A percentile compares a stretch with the other conserved stretches of the same genome.
Evolutionary conservation across 2,329 filamentous ascomycete genomes (phyloP).

Genomic region (Hirsutella minnesotensis): DNA sequence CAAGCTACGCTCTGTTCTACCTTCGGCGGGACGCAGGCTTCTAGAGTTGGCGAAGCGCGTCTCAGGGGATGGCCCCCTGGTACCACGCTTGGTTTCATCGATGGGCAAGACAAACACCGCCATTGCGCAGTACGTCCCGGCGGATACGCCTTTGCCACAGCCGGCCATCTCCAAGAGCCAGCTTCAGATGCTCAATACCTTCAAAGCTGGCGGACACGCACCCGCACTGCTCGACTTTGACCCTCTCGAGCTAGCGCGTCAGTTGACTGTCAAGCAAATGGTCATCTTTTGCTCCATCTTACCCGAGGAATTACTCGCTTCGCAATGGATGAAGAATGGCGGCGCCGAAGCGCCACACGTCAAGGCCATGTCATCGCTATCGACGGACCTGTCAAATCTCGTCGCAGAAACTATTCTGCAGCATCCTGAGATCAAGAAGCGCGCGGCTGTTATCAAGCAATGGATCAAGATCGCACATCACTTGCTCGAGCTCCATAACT

Average conservation of each 20-base stretch:
- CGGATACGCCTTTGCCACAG: slow-evolving; percentile 59
- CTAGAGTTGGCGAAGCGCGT: slow-evolving; percentile 72
- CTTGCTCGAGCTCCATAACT: slow-evolving; percentile 85
- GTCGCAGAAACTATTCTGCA: slow-evolving; percentile 88
- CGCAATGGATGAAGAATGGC: slow-evolving; percentile 87
- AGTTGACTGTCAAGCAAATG: slow-evolving; percentile 88
- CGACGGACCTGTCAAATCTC: slow-evolving; percentile 83
- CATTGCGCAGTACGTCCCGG: slow-evolving; percentile 55
- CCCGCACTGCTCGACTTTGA: slow-evolving; percentile 85
- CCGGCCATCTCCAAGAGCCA: slow-evolving; percentile 67
- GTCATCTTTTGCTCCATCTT: slow-evolving; percentile 83
- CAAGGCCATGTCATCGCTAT: slow-evolving; percentile 83
- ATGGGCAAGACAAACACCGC: slow-evolving; percentile 81
- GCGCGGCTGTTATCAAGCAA: slow-evolving; percentile 83
- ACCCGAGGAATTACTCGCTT: slow-evolving; percentile 80
- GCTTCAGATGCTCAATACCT: slow-evolving; percentile 56
- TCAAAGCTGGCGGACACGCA: slow-evolving; percentile 57
- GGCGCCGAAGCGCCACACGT: slow-evolving; percentile 76
- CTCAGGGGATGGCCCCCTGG: slow-evolving; percentile 58
- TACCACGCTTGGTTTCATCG: slow-evolving; percentile 72
- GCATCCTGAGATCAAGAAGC: slow-evolving; percentile 82
- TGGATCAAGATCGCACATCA: slow-evolving; percentile 93
- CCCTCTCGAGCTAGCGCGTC: slow-evolving; percentile 77
- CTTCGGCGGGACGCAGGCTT: slow-evolving; percentile 69
- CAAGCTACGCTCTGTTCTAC: slow-evolving; percentile 56